Percentiles rank a stretch among this genome's conserved stretches.
Evolutionary conservation across 768 basidiomycete genomes (phyloP).

Genomic region (Leccinum subgranulosum): DNA sequence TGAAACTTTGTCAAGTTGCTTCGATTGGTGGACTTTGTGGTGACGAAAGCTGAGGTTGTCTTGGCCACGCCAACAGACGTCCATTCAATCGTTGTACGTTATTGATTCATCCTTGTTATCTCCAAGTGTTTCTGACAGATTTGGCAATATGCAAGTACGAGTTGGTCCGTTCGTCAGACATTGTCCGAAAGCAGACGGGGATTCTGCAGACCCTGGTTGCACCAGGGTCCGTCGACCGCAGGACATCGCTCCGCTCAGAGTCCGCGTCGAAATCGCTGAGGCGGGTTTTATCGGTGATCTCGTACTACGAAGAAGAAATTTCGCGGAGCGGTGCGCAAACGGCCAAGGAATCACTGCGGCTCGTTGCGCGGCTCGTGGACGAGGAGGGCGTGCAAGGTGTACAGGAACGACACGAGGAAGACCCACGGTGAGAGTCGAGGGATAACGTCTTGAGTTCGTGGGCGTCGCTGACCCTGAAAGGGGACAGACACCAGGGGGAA

Average conservation of each 20-base stretch:
- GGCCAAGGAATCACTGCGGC: slow-evolving; percentile 54
- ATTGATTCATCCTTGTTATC: background rate
- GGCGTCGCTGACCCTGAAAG: slow-evolving; percentile 11
- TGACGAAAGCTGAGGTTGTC: slow-evolving; percentile 51
- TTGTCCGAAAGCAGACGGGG: slow-evolving; percentile 45
- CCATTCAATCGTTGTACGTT: slow-evolving; percentile 61
- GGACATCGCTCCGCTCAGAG: slow-evolving; percentile 29
- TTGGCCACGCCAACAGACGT: slow-evolving; percentile 52
- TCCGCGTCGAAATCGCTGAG: slow-evolving; percentile 38
- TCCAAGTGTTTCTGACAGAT: background rate
- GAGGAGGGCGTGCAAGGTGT: slow-evolving; percentile 51
- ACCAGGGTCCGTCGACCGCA: slow-evolving; percentile 27
- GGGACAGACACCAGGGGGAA: slow-evolving; percentile 40
- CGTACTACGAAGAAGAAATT: slow-evolving; percentile 58
- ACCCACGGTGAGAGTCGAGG: slow-evolving; percentile 46
- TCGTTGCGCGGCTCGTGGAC: slow-evolving; percentile 60
- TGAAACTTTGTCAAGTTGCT: slow-evolving; percentile 39
- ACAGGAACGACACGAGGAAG: slow-evolving; percentile 33
- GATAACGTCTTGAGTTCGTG: background rate
- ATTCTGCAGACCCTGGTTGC: slow-evolving; percentile 41
- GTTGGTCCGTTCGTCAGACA: slow-evolving; percentile 52
- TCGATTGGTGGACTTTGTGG: slow-evolving; percentile 47
- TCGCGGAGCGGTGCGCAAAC: slow-evolving; percentile 39
- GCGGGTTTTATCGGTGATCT: slow-evolving; percentile 41
- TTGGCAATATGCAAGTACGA: slow-evolving; percentile 49